Percentiles rank a stretch among this genome's conserved stretches.
These are phyloP conservation scores for Penicillium sp. DNA, from an alignment of 2,329 filamentous ascomycete species.

Conservation along the genomic window DNA sequence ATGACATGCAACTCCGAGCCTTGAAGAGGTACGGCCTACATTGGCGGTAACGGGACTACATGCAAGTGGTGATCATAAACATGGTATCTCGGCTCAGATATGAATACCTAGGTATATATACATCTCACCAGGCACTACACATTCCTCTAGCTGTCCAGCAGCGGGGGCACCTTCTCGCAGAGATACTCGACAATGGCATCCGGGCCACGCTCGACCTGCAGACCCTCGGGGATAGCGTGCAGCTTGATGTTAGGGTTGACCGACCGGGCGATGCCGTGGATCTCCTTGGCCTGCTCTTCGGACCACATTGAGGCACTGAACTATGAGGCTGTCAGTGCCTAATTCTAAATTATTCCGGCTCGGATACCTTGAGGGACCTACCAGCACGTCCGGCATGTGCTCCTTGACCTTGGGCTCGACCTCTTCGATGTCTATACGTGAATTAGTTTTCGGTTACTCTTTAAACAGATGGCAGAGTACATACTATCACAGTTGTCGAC, in stretches of 20 bases:
- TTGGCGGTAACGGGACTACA: too few relatives aligned
- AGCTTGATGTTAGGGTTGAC: constrained; percentile 40
- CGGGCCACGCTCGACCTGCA: constrained; percentile 42
- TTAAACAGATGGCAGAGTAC: constrained; percentile 14
- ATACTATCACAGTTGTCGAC: constrained; percentile 59
- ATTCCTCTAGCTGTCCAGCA: constrained; percentile 31
- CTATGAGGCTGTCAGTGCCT: constrained; percentile 33
- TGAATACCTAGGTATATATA: neutral
- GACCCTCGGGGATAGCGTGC: constrained; percentile 41
- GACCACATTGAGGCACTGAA: constrained; percentile 61
- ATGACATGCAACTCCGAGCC: too few relatives aligned
- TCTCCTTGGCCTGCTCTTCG: constrained; percentile 36
- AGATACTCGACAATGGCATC: constrained; percentile 44
- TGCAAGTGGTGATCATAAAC: neutral
- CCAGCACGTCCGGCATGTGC: constrained; percentile 52
- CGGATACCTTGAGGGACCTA: constrained; percentile 31
- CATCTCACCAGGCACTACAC: neutral
- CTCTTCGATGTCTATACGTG: constrained; percentile 46
- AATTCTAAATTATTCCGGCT: neutral
- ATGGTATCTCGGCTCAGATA: constrained; percentile 3
- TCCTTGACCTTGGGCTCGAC: constrained; percentile 52
- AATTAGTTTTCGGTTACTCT: neutral
- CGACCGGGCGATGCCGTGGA: constrained; percentile 36
- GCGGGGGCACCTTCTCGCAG: constrained; percentile 37
- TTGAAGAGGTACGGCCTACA: too few relatives aligned